A percentile compares a stretch with the other conserved stretches of the same genome.
Evolutionary conservation across 768 basidiomycete genomes (phyloP).

Genomic region (Tulasnella sp.): DNA sequence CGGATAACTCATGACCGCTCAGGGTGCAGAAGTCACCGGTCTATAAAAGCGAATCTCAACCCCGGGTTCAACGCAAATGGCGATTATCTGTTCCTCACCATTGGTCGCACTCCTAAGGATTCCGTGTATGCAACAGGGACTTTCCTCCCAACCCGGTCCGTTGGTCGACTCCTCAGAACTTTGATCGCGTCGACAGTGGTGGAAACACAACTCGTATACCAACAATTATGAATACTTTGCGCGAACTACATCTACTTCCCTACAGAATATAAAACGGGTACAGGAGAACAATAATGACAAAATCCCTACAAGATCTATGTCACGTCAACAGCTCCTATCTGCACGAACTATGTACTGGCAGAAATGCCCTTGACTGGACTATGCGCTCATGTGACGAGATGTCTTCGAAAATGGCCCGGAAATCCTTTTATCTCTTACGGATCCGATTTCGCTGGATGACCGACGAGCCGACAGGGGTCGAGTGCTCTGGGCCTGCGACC

Average conservation of each 20-base stretch:
- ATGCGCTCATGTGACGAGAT: not conserved
- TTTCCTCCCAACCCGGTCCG: not conserved
- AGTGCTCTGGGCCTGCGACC: not conserved
- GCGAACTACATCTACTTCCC: not conserved
- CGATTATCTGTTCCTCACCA: not conserved
- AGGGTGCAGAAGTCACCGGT: not conserved
- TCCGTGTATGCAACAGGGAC: not conserved
- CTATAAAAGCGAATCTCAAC: not conserved
- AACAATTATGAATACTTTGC: not conserved
- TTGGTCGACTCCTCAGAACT: not conserved
- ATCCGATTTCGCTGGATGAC: not conserved
- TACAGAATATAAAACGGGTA: not conserved
- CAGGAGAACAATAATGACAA: not conserved
- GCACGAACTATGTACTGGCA: not conserved
- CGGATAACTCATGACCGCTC: not conserved
- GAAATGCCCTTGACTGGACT: not conserved
- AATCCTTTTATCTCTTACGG: not conserved
- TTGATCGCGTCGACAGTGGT: too few relatives aligned
- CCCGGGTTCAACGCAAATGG: not conserved
- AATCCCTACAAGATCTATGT: not conserved
- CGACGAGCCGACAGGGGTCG: not conserved
- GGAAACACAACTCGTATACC: not conserved
- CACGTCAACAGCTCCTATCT: not conserved
- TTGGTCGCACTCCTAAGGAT: not conserved
- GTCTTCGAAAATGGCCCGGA: not conserved